Evolutionary conservation across 345 rosid species (phyloP).

Genomic region (Populus nigra): DNA sequence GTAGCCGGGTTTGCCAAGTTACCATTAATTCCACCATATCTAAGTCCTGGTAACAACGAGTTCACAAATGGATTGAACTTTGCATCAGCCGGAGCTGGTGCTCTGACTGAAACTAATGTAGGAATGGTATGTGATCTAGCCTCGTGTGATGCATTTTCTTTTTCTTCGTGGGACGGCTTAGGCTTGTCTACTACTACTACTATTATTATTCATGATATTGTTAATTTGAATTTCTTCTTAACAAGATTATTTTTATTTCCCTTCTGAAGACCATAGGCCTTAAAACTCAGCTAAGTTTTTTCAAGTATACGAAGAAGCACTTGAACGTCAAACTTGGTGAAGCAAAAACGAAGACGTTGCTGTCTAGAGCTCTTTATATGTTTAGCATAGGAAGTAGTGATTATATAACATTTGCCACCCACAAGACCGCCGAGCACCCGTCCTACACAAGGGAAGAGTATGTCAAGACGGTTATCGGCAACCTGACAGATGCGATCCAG

Average conservation of each 20-base stretch:
- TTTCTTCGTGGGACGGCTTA: neutral
- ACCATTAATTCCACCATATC: conserved; percentile 21
- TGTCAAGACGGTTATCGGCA: conserved; percentile 31
- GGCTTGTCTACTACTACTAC: no score
- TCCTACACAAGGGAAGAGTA: conserved; percentile 19
- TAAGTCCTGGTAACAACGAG: conserved; percentile 6
- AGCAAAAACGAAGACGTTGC: conserved; percentile 19
- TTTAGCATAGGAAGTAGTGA: conserved; percentile 41
- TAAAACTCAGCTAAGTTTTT: conserved; percentile 29
- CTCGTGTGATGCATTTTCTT: neutral
- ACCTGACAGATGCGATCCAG: conserved; percentile 26
- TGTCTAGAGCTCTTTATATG: conserved; percentile 44
- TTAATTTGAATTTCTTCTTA: no score
- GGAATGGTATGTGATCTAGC: neutral
- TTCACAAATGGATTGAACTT: conserved; percentile 33
- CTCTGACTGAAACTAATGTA: conserved; percentile 11
- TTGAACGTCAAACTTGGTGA: conserved; percentile 36
- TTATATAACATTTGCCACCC: conserved; percentile 1
- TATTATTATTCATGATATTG: neutral
- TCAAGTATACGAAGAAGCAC: conserved; percentile 23
- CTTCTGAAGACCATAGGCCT: conserved; percentile 40
- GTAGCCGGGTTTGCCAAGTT: conserved; percentile 30
- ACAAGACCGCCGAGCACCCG: conserved; percentile 18
- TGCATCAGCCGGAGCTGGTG: conserved; percentile 39
- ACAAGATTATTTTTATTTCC: neutral